Base-by-base conservation (phyloP, 805 yeast species). In the Candida pseudoglaebosa region DNA sequence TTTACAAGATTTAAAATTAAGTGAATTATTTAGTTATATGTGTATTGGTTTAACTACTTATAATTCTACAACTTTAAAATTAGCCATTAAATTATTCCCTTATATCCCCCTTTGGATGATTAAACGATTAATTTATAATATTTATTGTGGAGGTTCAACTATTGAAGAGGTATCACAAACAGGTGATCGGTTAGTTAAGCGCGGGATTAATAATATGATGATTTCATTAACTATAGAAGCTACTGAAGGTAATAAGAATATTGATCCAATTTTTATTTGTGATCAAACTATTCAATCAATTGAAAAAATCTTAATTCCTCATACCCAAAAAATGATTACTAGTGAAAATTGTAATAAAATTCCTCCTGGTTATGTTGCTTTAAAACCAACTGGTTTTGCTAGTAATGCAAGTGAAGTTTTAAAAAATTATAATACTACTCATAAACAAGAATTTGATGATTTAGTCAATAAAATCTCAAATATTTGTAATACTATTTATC, bases 201-300 rank as follows among this genome's bases (percentile, higher is more conserved):
- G 95, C 44, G 95, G 95, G 7, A 84, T 89, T 54, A 78, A 85
- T 49, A 91, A 90, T 68, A 87, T 90, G 95, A 88, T 90, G 95
- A 68, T 90, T n/a, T 83, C 95, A 1, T 77, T 88, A 58, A 87
- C 96, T 12, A 89, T 90, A 37, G 98, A 90, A 63, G 95, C 93
- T 40, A 82, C 96, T 38, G 86, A 86, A 47, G 96, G 95, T 28
- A 75, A 75, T 41, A 73, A 77, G 54, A 68, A 76, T 59, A 67
- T 78, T 30, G 80, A 78, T 59, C 78, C 82, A 26, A 54, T 72
- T 29, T 69, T 67, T 45, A 83, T 85, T 43, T 78, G 84, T 26
- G 50, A 61, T 14, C 82, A 81, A 56, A 84, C 91, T 14, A 70
- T 77, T 41, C 67, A 70, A 33, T 84, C 95, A 9, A 73, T 90